Conservation (phyloP, 108 stramenopile genomes). For the Skeletonema potamos region DNA sequence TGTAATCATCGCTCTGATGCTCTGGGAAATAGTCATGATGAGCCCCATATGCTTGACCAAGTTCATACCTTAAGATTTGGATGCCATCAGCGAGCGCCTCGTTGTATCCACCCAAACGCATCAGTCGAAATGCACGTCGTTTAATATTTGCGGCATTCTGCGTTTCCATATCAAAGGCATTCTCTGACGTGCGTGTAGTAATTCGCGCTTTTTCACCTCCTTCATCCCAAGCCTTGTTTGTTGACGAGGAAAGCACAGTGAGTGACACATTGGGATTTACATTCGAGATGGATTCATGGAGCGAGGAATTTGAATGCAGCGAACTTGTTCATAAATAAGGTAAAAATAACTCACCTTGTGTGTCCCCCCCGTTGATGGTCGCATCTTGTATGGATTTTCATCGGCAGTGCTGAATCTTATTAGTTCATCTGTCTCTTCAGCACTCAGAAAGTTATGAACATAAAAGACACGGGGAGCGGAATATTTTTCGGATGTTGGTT, state of each 20-base stretch:
- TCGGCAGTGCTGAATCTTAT: conserved; percentile 33
- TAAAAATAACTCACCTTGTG: too few relatives aligned
- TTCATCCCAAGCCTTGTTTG: conserved; percentile 47
- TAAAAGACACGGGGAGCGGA: conserved; percentile 51
- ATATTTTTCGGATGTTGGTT: conserved; percentile 8
- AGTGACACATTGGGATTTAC: too few relatives aligned
- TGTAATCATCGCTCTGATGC: conserved; percentile 33
- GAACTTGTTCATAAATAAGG: too few relatives aligned
- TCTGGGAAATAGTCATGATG: conserved; percentile 64
- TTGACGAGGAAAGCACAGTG: too few relatives aligned
- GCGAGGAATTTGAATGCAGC: too few relatives aligned
- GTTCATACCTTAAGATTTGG: conserved; percentile 67
- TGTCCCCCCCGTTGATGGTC: conserved; percentile 45
- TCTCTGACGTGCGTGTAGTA: conserved; percentile 48
- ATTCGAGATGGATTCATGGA: too few relatives aligned
- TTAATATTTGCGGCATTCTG: conserved; percentile 29
- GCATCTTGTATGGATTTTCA: conserved; percentile 46
- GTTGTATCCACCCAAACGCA: conserved; percentile 49
- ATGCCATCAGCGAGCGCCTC: conserved; percentile 67
- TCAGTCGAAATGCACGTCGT: conserved; percentile 44
- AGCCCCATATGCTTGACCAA: conserved; percentile 62
- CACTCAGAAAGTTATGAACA: conserved; percentile 49
- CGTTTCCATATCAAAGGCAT: conserved; percentile 47
- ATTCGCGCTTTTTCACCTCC: conserved; percentile 32
- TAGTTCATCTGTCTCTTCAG: conserved; percentile 39